Evolutionary conservation across 768 basidiomycete species (phyloP).

Genomic region (Lactifluus subvellereus): DNA sequence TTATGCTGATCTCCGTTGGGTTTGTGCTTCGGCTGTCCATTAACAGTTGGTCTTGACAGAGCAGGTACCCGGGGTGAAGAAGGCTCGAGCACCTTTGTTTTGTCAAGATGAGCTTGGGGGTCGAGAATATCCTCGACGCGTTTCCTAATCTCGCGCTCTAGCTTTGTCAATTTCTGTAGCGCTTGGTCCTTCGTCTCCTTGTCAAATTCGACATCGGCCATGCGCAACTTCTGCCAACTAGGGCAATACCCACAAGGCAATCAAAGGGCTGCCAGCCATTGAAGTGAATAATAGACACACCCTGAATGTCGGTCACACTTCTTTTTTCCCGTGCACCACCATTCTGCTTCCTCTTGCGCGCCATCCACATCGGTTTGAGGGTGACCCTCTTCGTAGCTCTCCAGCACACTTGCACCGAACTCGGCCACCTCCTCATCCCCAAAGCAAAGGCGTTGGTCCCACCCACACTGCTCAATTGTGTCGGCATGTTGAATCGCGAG

Average conservation of each 20-base stretch:
- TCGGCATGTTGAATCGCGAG: conserved; percentile 64
- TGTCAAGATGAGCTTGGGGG: conserved; percentile 22
- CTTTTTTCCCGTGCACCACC: conserved; percentile 76
- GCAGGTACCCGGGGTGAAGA: conserved; percentile 24
- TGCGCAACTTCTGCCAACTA: conserved; percentile 78
- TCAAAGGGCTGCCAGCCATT: conserved; percentile 1
- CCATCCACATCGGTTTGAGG: conserved; percentile 39
- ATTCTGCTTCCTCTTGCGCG: conserved; percentile 40
- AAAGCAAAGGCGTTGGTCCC: conserved; percentile 81
- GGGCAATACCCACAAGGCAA: conserved; percentile 8
- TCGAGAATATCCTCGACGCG: conserved; percentile 65
- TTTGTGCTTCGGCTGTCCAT: conserved; percentile 29
- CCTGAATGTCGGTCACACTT: conserved; percentile 76
- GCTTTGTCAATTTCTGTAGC: conserved; percentile 58
- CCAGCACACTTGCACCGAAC: conserved; percentile 58
- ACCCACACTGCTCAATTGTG: conserved; percentile 70
- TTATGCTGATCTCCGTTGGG: conserved; percentile 23
- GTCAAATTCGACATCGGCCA: conserved; percentile 66
- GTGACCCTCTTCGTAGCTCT: conserved; percentile 51
- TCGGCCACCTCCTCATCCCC: conserved; percentile 77
- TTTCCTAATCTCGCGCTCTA: conserved; percentile 73
- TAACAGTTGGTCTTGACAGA: conserved; percentile 26
- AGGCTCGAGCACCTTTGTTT: conserved; percentile 5
- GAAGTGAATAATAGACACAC: conserved; percentile 35
- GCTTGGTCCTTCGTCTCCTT: conserved; percentile 69